Evolutionary conservation across 2,329 filamentous ascomycete genomes (phyloP).

Genomic region (Metarhizium anisopliae): DNA sequence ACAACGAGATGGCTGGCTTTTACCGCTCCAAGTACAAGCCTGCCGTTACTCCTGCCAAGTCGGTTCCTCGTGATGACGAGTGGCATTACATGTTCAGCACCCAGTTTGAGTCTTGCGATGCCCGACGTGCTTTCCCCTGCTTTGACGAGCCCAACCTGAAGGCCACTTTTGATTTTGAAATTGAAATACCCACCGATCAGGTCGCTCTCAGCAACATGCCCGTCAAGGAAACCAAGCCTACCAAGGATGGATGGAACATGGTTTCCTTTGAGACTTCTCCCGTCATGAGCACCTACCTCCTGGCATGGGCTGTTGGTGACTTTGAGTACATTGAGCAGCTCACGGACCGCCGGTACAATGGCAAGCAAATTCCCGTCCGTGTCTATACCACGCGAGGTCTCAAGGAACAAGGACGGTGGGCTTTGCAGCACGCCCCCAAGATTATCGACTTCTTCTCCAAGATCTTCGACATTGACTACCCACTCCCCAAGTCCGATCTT

Average conservation of each 20-base stretch:
- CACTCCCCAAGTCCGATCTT: slow-evolving; percentile 83
- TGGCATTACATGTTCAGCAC: slow-evolving; percentile 79
- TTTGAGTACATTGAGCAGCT: slow-evolving; percentile 94
- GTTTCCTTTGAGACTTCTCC: slow-evolving; percentile 79
- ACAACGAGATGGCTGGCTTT: slow-evolving; percentile 88
- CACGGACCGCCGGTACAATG: slow-evolving; percentile 84
- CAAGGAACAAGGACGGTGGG: slow-evolving; percentile 83
- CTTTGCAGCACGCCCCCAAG: slow-evolving; percentile 82
- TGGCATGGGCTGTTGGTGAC: slow-evolving; percentile 92
- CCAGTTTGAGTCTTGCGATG: slow-evolving; percentile 95
- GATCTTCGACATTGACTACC: slow-evolving; percentile 87
- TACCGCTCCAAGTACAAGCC: slow-evolving; percentile 94
- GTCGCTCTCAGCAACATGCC: slow-evolving; percentile 95
- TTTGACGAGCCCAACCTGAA: slow-evolving; percentile 98
- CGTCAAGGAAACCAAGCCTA: slow-evolving; percentile 57
- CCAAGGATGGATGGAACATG: slow-evolving; percentile 55
- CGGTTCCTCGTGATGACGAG: slow-evolving; percentile 65
- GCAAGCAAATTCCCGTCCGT: slow-evolving; percentile 81
- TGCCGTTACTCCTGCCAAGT: slow-evolving; percentile 57
- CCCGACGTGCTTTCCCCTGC: slow-evolving; percentile 89
- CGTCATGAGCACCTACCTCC: slow-evolving; percentile 83
- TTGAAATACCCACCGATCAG: slow-evolving; percentile 83
- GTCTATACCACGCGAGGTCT: slow-evolving; percentile 95
- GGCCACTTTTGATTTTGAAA: slow-evolving; percentile 86
- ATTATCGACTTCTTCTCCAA: slow-evolving; percentile 96